Conservation (phyloP, 176 grass and related monocot genomes). For the Alopecurus myosuroides region DNA sequence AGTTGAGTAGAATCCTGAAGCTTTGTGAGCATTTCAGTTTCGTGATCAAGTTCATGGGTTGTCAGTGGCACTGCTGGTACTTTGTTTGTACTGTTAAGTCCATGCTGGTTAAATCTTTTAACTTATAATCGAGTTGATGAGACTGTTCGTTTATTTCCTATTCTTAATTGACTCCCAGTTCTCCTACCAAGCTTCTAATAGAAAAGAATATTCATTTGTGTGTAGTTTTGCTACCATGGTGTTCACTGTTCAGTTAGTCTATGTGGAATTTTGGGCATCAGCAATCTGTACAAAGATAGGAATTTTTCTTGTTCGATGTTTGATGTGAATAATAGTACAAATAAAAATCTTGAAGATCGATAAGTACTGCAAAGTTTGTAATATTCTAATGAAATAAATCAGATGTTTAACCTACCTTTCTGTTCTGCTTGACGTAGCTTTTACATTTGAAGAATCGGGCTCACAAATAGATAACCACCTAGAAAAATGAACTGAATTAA, state of each 20-base stretch:
- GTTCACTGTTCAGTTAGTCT: neutral
- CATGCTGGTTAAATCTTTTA: neutral
- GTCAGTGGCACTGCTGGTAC: neutral
- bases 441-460: neutral
- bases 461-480: neutral
- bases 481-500: neutral
- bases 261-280: neutral
- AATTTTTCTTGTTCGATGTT: neutral
- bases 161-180: neutral
- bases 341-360: neutral
- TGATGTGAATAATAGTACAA: neutral
- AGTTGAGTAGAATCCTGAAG: neutral
- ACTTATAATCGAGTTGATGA: neutral
- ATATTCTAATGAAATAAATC: neutral
- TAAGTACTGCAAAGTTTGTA: neutral
- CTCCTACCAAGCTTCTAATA: neutral
- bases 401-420: neutral
- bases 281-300: neutral
- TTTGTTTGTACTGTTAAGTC: neutral
- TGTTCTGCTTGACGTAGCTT: constrained; percentile 1
- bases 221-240: neutral
- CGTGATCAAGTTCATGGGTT: neutral
- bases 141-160: neutral
- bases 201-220: neutral
- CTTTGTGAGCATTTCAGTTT: neutral